Evolutionary conservation across 2,329 filamentous ascomycete species (phyloP), one percentile per base, ranked within the genome.

Genomic region (Graphilbum fragrans): DNA sequence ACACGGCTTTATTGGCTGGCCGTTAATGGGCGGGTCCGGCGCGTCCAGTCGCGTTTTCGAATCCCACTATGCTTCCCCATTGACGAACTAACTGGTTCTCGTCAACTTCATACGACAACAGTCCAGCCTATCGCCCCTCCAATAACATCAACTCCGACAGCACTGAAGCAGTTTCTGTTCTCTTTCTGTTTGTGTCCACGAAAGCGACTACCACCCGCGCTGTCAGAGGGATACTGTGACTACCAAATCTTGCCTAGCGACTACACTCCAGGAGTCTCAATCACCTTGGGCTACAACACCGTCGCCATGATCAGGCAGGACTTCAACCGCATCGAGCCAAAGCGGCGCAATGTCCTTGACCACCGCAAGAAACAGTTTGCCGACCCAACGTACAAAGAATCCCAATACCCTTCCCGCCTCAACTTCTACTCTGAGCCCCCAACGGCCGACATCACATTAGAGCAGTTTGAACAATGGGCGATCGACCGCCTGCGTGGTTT

Each of bases 401-500:
- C 81, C 43, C 71, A 82, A 35, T 98, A 96, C 58, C 77, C 81
- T 14, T 73, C 90, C 60, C 82, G 88, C 43, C 74, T 98, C 55
- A 98, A 93, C 67, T 90, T 95, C 62, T 98, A 98, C 65, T 67
- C 77, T 35, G 72, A 81, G 21, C 85, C 92, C 36, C 92, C 92
- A 0, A 95, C 87, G 0, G 83, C 84, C 37, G 92, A 98, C 56
- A 92, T 98, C 52, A 94, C 86, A 0, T 77, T 98, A 34, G 92
- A 98, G 57, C 81, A 98, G 58, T 98, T 98, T 55, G 92, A 98
- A 59, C 87, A 94, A 72, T 98, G 92, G 92, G 92, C 88, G 11
- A 96, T 98, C 55, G 85, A 94, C 54, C 73, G 92, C 43, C 61
- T 98, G 50, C 81, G 86, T 64, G 75, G 86, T 86, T 66, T 27